Conservation (phyloP, 2,329 filamentous ascomycete genomes). For the Colletotrichum echinochloae region DNA sequence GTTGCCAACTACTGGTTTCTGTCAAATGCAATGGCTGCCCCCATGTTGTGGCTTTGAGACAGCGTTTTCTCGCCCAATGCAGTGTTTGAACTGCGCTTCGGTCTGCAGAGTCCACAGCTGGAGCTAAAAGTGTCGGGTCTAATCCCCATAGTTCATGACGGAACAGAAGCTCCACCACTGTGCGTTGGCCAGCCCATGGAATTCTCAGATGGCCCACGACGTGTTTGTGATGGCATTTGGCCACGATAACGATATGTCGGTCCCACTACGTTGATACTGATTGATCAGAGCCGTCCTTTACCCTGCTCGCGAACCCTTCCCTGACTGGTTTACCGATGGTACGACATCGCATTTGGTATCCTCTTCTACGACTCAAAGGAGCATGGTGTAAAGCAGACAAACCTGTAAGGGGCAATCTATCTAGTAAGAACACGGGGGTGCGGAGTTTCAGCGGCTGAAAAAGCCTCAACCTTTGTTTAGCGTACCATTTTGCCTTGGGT, state of each 20-base stretch:
- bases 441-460: slow-evolving; percentile 19
- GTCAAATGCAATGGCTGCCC: slow-evolving; percentile 9
- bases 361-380: slow-evolving; percentile 19
- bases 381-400: slow-evolving; percentile 21
- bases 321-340: slow-evolving; percentile 20
- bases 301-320: slow-evolving; percentile 21
- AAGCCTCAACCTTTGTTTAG: slow-evolving; percentile 32
- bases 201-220: slow-evolving; percentile 31
- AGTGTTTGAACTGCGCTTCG: neutral
- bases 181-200: slow-evolving; percentile 33
- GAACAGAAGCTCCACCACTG: slow-evolving; percentile 18
- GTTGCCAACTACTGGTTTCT: neutral
- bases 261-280: slow-evolving; percentile 23
- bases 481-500: slow-evolving; percentile 19
- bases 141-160: slow-evolving; percentile 16
- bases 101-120: neutral
- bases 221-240: slow-evolving; percentile 39
- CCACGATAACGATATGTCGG: slow-evolving; percentile 34
- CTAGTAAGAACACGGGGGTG: slow-evolving; percentile 20
- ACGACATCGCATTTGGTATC: slow-evolving; percentile 7
- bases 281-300: slow-evolving; percentile 15
- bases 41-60: neutral
- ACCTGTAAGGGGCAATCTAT: neutral
- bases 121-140: neutral
- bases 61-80: neutral